These are phyloP conservation scores for Barnettozyma salicaria DNA, from an alignment of 805 yeast genomes.

Conservation along the genomic window DNA sequence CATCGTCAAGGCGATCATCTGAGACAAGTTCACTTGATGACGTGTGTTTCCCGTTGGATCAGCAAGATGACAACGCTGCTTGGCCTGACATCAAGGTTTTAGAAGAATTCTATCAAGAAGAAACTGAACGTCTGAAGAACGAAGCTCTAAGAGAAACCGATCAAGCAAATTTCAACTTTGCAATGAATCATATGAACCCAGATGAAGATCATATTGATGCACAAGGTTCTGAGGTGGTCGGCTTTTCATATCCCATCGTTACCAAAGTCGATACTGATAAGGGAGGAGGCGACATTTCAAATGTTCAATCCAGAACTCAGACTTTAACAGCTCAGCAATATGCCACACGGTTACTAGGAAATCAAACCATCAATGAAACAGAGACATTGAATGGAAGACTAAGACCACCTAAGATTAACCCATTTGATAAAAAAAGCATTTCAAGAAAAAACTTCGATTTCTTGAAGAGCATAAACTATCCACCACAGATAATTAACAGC, in stretches of 20 bases:
- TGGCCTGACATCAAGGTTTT: slow-evolving; percentile 87
- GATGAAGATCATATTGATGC: slow-evolving; percentile 15
- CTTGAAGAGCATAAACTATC: slow-evolving; percentile 30
- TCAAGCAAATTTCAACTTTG: slow-evolving; percentile 33
- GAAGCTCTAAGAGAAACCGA: slow-evolving; percentile 36
- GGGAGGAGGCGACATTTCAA: not conserved
- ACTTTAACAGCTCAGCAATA: slow-evolving; percentile 8
- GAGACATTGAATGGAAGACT: slow-evolving; percentile 56
- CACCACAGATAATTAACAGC: slow-evolving; percentile 39
- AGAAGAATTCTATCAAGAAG: slow-evolving; percentile 73
- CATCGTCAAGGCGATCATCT: slow-evolving; percentile 35
- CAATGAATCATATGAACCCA: slow-evolving; percentile 28
- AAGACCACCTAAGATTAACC: slow-evolving; percentile 69
- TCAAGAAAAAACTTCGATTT: slow-evolving; percentile 19
- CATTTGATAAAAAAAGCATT: slow-evolving; percentile 50
- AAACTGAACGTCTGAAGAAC: slow-evolving; percentile 42
- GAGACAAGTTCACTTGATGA: slow-evolving; percentile 79
- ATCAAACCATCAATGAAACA: slow-evolving; percentile 48
- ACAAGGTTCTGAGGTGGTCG: slow-evolving; percentile 21
- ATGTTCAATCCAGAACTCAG: slow-evolving; percentile 16
- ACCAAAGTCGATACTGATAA: slow-evolving; percentile 32
- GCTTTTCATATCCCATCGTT: slow-evolving; percentile 37
- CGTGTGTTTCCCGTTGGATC: slow-evolving; percentile 76
- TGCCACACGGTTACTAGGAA: slow-evolving; percentile 23
- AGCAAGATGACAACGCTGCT: slow-evolving; percentile 19